These are phyloP conservation scores for Ceratocystis eucalypticola DNA, from an alignment of 2,329 filamentous ascomycete species.

Conservation along the genomic window DNA sequence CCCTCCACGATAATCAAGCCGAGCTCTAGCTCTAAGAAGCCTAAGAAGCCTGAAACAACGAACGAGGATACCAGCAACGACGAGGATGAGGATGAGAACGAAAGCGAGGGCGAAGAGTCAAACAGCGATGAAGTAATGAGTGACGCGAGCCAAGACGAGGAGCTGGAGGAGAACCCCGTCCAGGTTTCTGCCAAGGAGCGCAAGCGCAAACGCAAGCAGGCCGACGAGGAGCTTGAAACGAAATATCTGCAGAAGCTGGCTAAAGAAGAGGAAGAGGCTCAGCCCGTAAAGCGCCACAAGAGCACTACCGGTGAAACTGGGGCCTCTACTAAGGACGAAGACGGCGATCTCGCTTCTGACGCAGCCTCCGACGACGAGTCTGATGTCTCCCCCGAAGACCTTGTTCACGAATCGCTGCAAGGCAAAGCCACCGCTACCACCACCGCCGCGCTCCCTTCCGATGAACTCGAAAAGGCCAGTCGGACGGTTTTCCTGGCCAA, in stretches of 20 bases:
- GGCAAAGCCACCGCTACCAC: slow-evolving; percentile 21
- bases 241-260: slow-evolving; percentile 55
- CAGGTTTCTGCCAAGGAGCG: slow-evolving; percentile 36
- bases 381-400: slow-evolving; percentile 26
- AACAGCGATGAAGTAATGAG: slow-evolving; percentile 25
- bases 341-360: slow-evolving; percentile 28
- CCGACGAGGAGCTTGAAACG: slow-evolving; percentile 56
- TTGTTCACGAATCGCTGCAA: slow-evolving; percentile 44
- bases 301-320: slow-evolving; percentile 24
- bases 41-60: slow-evolving; percentile 27
- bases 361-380: slow-evolving; percentile 31
- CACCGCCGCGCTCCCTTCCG: neutral
- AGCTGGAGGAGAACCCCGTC: slow-evolving; percentile 27
- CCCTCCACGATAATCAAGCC: slow-evolving; percentile 28
- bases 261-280: slow-evolving; percentile 33
- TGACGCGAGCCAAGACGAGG: slow-evolving; percentile 24
- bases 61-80: slow-evolving; percentile 23
- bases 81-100: slow-evolving; percentile 23
- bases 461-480: slow-evolving; percentile 67
- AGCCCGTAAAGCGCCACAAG: slow-evolving; percentile 36
- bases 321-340: slow-evolving; percentile 36
- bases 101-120: slow-evolving; percentile 22
- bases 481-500: slow-evolving; percentile 91
- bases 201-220: slow-evolving; percentile 54
- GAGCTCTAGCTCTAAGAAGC: slow-evolving; percentile 21